Evolutionary conservation across 192 early-diverging fungal species (phyloP).

Genomic region (Rhizophagus clarus): DNA sequence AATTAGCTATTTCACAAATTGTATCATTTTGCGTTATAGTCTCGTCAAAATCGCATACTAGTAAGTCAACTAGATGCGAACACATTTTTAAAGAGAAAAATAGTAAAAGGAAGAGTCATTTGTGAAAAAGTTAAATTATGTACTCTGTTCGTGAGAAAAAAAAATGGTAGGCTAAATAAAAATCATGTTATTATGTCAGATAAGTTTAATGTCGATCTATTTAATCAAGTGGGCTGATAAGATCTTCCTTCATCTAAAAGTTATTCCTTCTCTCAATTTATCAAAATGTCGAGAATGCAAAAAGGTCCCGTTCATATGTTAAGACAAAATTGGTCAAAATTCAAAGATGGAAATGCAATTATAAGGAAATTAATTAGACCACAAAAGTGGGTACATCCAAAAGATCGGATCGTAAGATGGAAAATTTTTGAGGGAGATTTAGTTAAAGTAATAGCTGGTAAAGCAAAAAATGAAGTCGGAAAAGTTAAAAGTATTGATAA

Average conservation of each 20-base stretch:
- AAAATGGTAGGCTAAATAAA: too few species aligned
- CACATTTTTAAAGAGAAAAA: not conserved
- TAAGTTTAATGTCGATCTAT: too few species aligned
- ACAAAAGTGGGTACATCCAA: conserved; percentile 30
- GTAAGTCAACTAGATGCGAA: not conserved
- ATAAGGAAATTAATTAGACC: not conserved
- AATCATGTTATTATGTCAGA: too few species aligned
- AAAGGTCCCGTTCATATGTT: conserved; percentile 26
- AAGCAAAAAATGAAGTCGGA: conserved; percentile 24
- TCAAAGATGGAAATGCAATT: not conserved
- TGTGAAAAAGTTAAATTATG: not conserved
- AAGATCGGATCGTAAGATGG: conserved; percentile 22
- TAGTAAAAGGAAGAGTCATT: not conserved
- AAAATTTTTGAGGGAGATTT: conserved; percentile 26
- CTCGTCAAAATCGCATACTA: conserved; percentile 32
- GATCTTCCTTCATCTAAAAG: not conserved
- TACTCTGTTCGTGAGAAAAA: too few species aligned
- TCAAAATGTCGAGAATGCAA: not conserved
- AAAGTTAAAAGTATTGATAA: conserved; percentile 20
- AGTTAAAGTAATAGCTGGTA: conserved; percentile 29
- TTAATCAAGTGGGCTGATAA: too few species aligned
- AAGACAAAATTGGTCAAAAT: conserved; percentile 28
- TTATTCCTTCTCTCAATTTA: not conserved
- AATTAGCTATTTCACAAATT: conserved; percentile 19
- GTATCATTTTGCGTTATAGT: conserved; percentile 29